Percentiles rank a stretch among this genome's conserved stretches.
Evolutionary conservation across 2,329 filamentous ascomycete species (phyloP).

Genomic region (Fusarium longipes): DNA sequence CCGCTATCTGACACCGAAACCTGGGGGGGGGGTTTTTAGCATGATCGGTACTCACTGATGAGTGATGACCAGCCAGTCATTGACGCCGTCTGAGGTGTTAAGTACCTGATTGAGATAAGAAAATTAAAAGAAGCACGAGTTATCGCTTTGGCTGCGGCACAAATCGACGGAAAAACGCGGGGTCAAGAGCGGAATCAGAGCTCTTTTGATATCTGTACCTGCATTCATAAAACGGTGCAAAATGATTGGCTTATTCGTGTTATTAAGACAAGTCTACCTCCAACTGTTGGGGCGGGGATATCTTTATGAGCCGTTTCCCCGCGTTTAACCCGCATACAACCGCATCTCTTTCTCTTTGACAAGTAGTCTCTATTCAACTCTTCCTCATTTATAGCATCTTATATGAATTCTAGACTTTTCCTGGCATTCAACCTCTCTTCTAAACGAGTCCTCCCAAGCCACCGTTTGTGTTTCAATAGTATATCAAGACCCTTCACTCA

Average conservation of each 20-base stretch:
- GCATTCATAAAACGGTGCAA: slow-evolving; percentile 5
- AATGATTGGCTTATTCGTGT: slow-evolving; percentile 7
- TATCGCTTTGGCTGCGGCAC: background rate
- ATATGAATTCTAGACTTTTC: slow-evolving; percentile 31
- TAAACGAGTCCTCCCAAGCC: slow-evolving; percentile 3
- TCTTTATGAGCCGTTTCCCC: slow-evolving; percentile 13
- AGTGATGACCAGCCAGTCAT: no score
- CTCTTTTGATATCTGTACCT: background rate
- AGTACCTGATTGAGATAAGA: background rate
- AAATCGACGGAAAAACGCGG: slow-evolving; percentile 14
- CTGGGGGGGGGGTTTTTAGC: background rate
- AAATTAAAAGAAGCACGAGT: background rate
- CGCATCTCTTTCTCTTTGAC: slow-evolving; percentile 20
- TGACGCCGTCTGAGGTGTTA: no score
- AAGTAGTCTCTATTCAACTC: slow-evolving; percentile 5
- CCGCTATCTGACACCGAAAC: no score
- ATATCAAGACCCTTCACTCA: slow-evolving; percentile 15
- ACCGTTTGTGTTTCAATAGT: background rate
- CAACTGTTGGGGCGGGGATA: slow-evolving; percentile 5
- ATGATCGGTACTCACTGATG: no score
- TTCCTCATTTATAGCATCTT: background rate
- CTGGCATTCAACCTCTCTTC: slow-evolving; percentile 4
- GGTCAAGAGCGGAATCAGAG: slow-evolving; percentile 18
- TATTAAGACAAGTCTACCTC: slow-evolving; percentile 7
- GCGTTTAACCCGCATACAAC: slow-evolving; percentile 35